These are phyloP conservation scores for Tephrocybe sp. DNA, from an alignment of 768 basidiomycete genomes.

Conservation along the genomic window DNA sequence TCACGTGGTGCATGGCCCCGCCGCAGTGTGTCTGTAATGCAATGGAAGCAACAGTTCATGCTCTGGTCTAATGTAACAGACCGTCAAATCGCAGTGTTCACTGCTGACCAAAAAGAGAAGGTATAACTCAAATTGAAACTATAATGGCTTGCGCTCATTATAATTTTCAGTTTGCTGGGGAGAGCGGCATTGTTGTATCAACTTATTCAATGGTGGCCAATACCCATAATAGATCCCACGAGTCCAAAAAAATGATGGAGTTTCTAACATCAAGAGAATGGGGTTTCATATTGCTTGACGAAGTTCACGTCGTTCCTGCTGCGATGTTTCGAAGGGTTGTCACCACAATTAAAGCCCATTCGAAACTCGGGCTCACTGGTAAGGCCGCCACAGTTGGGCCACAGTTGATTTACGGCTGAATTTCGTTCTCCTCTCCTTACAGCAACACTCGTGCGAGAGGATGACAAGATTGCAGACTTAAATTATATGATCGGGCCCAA, in stretches of 20 bases:
- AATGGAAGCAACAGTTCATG: slow-evolving; percentile 99
- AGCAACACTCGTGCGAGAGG: slow-evolving; percentile 98
- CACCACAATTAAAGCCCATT: slow-evolving; percentile 98
- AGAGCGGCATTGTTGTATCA: slow-evolving; percentile 97
- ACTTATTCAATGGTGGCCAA: slow-evolving; percentile 99
- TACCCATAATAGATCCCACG: slow-evolving; percentile 97
- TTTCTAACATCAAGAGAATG: slow-evolving; percentile 97
- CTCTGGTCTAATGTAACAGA: slow-evolving; percentile 99
- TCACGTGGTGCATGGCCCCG: slow-evolving; percentile 6
- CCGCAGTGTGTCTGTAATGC: slow-evolving; percentile 87
- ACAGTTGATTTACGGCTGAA: background rate
- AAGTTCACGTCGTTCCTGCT: slow-evolving; percentile 98
- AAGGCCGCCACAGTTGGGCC: slow-evolving; percentile 16
- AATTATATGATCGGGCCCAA: slow-evolving; percentile 99
- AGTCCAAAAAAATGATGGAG: slow-evolving; percentile 99
- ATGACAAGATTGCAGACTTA: slow-evolving; percentile 97
- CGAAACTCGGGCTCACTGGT: slow-evolving; percentile 97
- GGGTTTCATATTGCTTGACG: slow-evolving; percentile 97
- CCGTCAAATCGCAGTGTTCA: slow-evolving; percentile 95
- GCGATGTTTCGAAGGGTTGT: slow-evolving; percentile 98
- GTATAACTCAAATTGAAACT: slow-evolving; percentile 36
- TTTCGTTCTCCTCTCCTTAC: slow-evolving; percentile 4
- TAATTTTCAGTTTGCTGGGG: slow-evolving; percentile 79
- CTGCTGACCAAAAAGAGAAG: slow-evolving; percentile 97
- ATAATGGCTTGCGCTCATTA: slow-evolving; percentile 8